A percentile compares a stretch with the other conserved stretches of the same genome.
Conservation (phyloP, 202 grass and related monocot species). For the Dendrocalamus latiflorus region DNA sequence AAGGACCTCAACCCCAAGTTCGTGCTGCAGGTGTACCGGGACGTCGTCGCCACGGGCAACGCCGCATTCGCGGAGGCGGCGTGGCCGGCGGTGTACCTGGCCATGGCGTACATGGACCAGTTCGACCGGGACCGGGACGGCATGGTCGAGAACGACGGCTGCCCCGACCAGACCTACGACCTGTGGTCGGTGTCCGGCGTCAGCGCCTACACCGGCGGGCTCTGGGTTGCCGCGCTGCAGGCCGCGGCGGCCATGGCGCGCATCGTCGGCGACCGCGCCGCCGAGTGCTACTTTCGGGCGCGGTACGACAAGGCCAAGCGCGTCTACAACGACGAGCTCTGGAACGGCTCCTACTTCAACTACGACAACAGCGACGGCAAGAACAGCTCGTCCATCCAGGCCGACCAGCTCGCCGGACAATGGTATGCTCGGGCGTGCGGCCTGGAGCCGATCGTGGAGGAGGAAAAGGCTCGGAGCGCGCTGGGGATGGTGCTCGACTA, state of each 20-base stretch:
- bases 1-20: slow-evolving; percentile 99
- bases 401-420: slow-evolving; percentile 78
- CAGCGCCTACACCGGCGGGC: slow-evolving; percentile 67
- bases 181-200: slow-evolving; percentile 65
- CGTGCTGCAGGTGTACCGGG: slow-evolving; percentile 83
- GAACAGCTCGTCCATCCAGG: slow-evolving; percentile 54
- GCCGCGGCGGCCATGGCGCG: slow-evolving; percentile 65
- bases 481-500: slow-evolving; percentile 68
- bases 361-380: slow-evolving; percentile 58
- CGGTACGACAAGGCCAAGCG: slow-evolving; percentile 33
- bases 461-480: slow-evolving; percentile 43
- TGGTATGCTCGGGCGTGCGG: slow-evolving; percentile 69
- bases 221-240: slow-evolving; percentile 69
- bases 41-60: slow-evolving; percentile 43
- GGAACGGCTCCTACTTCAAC: slow-evolving; percentile 70
- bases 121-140: slow-evolving; percentile 71
- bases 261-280: slow-evolving; percentile 37
- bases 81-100: slow-evolving; percentile 80
- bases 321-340: slow-evolving; percentile 47
- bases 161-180: slow-evolving; percentile 76
- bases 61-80: slow-evolving; percentile 40
- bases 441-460: slow-evolving; percentile 56
- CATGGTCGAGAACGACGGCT: slow-evolving; percentile 84
- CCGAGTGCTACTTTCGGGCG: slow-evolving; percentile 41
- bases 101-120: slow-evolving; percentile 89